These are phyloP conservation scores for Aspergillus homomorphus DNA, from an alignment of 495 filamentous ascomycete genomes.

Conservation along the genomic window DNA sequence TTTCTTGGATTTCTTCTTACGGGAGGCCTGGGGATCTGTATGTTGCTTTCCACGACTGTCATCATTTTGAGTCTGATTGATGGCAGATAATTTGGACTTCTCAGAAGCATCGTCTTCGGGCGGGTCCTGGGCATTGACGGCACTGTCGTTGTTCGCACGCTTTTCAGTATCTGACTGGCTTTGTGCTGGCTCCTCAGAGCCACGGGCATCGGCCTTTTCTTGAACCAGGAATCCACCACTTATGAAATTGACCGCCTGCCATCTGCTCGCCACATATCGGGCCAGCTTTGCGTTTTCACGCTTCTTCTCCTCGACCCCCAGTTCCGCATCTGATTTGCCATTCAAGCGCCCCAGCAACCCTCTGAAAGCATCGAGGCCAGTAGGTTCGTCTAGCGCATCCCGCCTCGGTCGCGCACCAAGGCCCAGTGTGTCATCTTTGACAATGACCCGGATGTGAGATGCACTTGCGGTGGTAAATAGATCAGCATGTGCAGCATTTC, in stretches of 20 bases:
- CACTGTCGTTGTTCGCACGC: constrained; percentile 9
- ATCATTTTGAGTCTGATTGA: constrained; percentile 15
- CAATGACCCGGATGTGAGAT: constrained; percentile 69
- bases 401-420: constrained; percentile 72
- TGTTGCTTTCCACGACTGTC: constrained; percentile 25
- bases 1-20: constrained; percentile 37
- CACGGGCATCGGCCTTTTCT: constrained; percentile 49
- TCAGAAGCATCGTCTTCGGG: background rate
- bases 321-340: constrained; percentile 68
- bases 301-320: constrained; percentile 61
- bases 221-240: constrained; percentile 74
- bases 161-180: constrained; percentile 8
- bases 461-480: constrained; percentile 72
- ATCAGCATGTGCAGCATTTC: constrained; percentile 66
- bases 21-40: background rate
- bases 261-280: constrained; percentile 64
- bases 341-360: constrained; percentile 83
- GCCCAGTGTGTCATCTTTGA: constrained; percentile 88
- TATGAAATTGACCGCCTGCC: constrained; percentile 75
- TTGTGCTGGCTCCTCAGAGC: constrained; percentile 19
- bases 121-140: background rate
- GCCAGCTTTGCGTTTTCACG: constrained; percentile 62
- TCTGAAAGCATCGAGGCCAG: constrained; percentile 80
- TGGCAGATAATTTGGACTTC: constrained; percentile 19
- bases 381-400: constrained; percentile 59